phyloP scores from a whole-genome alignment of 2,329 filamentous ascomycete genomes.

The Talaromyces sp. region DNA sequence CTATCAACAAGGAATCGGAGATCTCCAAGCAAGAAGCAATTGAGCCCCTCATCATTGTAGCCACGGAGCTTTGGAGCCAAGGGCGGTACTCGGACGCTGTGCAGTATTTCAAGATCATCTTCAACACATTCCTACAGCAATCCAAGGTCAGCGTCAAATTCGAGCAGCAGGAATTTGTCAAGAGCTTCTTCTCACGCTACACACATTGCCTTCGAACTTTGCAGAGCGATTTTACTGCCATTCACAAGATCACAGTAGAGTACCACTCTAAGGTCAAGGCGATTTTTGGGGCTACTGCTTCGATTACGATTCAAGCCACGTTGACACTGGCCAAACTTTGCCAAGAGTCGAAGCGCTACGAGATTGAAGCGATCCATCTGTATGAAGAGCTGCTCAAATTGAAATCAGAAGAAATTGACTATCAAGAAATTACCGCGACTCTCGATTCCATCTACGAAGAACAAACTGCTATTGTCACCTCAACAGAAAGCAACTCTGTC shows the following conservation, averaged over 20 bases:
- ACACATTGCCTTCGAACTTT: constrained; percentile 29
- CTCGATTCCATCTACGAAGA: constrained; percentile 36
- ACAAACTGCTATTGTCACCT: constrained; percentile 20
- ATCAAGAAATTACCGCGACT: constrained; percentile 26
- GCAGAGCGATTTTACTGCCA: constrained; percentile 22
- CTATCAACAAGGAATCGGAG: constrained; percentile 31
- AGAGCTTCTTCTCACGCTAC: constrained; percentile 29
- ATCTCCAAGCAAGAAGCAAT: constrained; percentile 32
- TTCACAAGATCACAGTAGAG: constrained; percentile 30
- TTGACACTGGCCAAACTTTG: constrained; percentile 31
- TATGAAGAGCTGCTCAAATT: constrained; percentile 33
- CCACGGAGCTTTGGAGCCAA: constrained; percentile 33
- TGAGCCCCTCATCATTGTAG: constrained; percentile 32
- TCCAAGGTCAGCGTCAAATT: constrained; percentile 28
- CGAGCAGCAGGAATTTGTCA: constrained; percentile 27
- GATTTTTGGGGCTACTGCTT: constrained; percentile 27
- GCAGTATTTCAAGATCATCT: constrained; percentile 28
- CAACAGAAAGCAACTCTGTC: constrained; percentile 17
- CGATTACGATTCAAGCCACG: constrained; percentile 32
- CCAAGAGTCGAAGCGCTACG: constrained; percentile 31
- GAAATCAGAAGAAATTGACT: constrained; percentile 26
- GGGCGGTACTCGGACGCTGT: constrained; percentile 33
- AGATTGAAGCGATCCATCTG: constrained; percentile 28
- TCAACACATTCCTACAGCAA: constrained; percentile 31
- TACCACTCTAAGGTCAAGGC: constrained; percentile 29